Evolutionary conservation across 768 basidiomycete species (phyloP).

Genomic region (Postia placenta): DNA sequence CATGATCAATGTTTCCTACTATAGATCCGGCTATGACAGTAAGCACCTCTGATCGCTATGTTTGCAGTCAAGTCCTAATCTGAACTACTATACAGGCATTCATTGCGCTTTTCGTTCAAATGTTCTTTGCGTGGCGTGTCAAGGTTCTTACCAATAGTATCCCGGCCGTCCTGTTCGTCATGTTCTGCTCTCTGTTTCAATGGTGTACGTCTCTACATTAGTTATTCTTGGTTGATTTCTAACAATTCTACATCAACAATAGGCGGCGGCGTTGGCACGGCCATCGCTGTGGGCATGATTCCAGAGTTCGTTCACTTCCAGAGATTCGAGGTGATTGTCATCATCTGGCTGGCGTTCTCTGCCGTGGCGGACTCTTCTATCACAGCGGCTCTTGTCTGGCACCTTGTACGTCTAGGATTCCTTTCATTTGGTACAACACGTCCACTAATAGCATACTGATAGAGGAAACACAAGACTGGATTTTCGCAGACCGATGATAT

Average conservation of each 20-base stretch:
- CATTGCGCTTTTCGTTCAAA: conserved; percentile 37
- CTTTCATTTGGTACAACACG: neutral
- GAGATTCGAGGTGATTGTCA: conserved; percentile 27
- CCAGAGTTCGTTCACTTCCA: conserved; percentile 28
- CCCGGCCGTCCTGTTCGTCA: conserved; percentile 22
- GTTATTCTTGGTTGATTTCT: too few relatives aligned
- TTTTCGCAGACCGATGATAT: conserved; percentile 35
- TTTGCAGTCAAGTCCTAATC: too few relatives aligned
- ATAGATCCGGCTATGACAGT: conserved; percentile 43
- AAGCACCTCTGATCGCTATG: too few relatives aligned
- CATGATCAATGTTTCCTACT: neutral
- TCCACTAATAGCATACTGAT: neutral
- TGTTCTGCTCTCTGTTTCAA: conserved; percentile 19
- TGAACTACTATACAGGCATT: conserved; percentile 29
- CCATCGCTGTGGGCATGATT: conserved; percentile 25
- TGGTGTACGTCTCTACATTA: conserved; percentile 25
- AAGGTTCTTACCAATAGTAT: conserved; percentile 28
- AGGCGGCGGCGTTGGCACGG: conserved; percentile 32
- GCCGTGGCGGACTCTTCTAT: conserved; percentile 37
- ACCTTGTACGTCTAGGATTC: conserved; percentile 29
- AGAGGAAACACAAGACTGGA: conserved; percentile 38
- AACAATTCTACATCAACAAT: neutral
- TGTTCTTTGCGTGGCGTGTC: conserved; percentile 43
- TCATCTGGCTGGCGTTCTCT: conserved; percentile 38
- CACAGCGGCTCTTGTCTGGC: conserved; percentile 36